Conservation (phyloP, 441 rosid species). For the Monsonia emarginata region DNA sequence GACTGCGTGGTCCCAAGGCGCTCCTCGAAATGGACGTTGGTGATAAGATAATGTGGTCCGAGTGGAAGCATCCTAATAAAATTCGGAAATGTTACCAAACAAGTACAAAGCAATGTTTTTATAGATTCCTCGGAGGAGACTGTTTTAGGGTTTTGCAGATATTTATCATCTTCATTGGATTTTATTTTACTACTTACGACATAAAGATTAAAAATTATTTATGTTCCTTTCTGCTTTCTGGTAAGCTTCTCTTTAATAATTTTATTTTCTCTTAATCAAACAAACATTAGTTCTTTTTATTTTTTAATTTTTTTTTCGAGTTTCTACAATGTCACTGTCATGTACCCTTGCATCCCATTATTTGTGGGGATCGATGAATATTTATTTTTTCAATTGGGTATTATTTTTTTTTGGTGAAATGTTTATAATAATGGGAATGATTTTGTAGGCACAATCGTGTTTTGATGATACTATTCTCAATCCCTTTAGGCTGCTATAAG, state of each 20-base stretch:
- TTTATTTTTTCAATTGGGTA: not conserved
- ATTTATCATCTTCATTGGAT: not conserved
- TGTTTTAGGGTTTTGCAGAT: conserved; percentile 4
- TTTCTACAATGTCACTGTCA: not conserved
- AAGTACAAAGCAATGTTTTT: not conserved
- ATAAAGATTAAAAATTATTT: not conserved
- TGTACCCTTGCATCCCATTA: not conserved
- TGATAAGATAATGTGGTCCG: not conserved
- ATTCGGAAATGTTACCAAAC: not conserved
- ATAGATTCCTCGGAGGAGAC: not conserved
- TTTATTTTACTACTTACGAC: not conserved
- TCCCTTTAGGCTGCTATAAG: not conserved
- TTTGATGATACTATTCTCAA: not conserved
- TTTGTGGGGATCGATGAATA: not conserved
- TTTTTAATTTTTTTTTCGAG: not conserved
- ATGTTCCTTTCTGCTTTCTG: conserved; percentile 2
- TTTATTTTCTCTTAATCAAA: not conserved
- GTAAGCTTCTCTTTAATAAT: not conserved
- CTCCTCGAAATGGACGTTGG: not conserved
- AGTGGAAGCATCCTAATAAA: not conserved
- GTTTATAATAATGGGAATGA: not conserved
- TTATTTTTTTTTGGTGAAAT: not conserved
- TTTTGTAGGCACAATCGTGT: not conserved
- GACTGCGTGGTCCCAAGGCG: not conserved
- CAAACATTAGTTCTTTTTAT: not conserved